Evolutionary conservation across 208 protist species (phyloP).

Genomic region (Trypanosoma conorhini): DNA sequence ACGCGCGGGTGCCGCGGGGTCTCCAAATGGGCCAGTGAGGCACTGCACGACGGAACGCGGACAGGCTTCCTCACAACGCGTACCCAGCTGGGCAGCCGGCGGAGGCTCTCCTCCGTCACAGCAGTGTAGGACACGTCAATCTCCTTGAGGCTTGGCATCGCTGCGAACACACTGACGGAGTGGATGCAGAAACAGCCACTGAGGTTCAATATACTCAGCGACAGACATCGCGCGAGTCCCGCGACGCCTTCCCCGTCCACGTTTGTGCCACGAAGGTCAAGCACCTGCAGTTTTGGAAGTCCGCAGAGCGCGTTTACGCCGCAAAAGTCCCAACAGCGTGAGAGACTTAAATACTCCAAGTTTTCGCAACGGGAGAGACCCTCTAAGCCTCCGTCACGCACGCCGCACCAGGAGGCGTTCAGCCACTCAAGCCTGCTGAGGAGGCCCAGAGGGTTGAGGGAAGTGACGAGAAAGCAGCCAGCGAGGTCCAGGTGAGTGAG

Average conservation of each 20-base stretch:
- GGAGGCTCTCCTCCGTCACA: constrained; percentile 35
- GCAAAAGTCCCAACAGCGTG: constrained; percentile 35
- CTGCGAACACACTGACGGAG: constrained; percentile 33
- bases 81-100: constrained; percentile 18
- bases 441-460: constrained; percentile 28
- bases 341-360: constrained; percentile 37
- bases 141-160: constrained; percentile 37
- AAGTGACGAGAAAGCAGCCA: constrained; percentile 36
- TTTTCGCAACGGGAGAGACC: constrained; percentile 15
- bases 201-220: constrained; percentile 45
- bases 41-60: background rate
- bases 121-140: constrained; percentile 38
- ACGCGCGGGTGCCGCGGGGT: background rate
- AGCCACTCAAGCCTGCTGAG: constrained; percentile 27
- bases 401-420: constrained; percentile 24
- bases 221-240: constrained; percentile 37
- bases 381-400: constrained; percentile 15
- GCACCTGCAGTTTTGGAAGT: constrained; percentile 34
- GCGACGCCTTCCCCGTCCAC: constrained; percentile 48
- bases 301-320: constrained; percentile 36
- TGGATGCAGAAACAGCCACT: constrained; percentile 38
- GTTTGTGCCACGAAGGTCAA: constrained; percentile 45
- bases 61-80: constrained; percentile 24
- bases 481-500: constrained; percentile 32
- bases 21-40: background rate